phyloP scores from a whole-genome alignment of 495 filamentous ascomycete genomes.

The Talaromyces nanjingensis region DNA sequence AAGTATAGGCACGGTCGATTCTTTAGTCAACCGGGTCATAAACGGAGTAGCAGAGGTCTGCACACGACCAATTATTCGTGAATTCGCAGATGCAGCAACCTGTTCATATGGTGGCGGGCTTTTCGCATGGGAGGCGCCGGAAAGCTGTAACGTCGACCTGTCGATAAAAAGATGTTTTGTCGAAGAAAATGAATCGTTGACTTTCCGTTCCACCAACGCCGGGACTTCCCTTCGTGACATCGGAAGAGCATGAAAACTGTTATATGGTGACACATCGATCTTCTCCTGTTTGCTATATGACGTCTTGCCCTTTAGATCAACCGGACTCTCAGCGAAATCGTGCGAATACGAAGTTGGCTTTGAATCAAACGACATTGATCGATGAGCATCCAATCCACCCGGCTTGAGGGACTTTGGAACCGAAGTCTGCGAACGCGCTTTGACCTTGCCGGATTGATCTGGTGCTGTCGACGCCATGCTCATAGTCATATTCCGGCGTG shows the following conservation, averaged over 20 bases:
- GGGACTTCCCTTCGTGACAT: conserved; percentile 13
- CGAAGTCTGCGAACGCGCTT: conserved; percentile 18
- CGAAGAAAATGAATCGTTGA: conserved; percentile 13
- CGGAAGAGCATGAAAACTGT: conserved; percentile 14
- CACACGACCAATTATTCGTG: conserved; percentile 40
- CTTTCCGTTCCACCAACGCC: conserved; percentile 12
- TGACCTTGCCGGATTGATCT: conserved; percentile 23
- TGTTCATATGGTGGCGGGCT: conserved; percentile 42
- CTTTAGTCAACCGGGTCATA: conserved; percentile 23
- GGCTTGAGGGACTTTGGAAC: background rate
- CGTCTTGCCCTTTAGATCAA: conserved; percentile 3
- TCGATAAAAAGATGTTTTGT: conserved; percentile 32
- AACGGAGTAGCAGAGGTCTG: conserved; percentile 34
- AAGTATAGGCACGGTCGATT: conserved; percentile 34
- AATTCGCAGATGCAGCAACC: conserved; percentile 37
- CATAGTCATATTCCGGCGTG: conserved; percentile 47
- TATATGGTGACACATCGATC: conserved; percentile 16
- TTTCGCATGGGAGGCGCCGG: conserved; percentile 34
- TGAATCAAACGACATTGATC: conserved; percentile 8
- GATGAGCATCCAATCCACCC: background rate
- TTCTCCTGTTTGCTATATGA: conserved; percentile 1
- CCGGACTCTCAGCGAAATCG: conserved; percentile 8
- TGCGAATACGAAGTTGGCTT: background rate
- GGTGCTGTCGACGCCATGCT: conserved; percentile 29
- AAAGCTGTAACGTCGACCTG: conserved; percentile 36